Percentiles rank a stretch among this genome's conserved stretches.
These are phyloP conservation scores for Magnolia changhungtana DNA, from an alignment of 164 flowering plant species.

Conservation along the genomic window DNA sequence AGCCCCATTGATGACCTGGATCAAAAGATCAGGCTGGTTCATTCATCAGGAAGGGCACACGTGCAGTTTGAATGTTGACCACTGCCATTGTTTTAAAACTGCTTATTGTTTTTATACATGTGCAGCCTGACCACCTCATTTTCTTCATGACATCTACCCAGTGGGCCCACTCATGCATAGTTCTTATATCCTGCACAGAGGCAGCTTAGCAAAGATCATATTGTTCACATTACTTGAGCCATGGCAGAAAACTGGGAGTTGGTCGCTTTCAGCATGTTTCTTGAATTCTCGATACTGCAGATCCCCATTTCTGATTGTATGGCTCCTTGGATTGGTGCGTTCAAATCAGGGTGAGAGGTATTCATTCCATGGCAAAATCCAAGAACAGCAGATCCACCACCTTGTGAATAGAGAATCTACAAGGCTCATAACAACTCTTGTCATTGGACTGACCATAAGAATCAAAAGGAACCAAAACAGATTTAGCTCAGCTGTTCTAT, in stretches of 20 bases:
- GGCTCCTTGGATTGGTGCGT: conserved; percentile 31
- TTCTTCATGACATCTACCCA: background rate
- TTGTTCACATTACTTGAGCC: conserved; percentile 46
- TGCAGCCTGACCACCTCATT: background rate
- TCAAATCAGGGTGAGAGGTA: conserved; percentile 39
- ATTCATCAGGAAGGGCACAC: no score
- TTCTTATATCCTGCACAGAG: background rate
- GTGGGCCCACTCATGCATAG: background rate
- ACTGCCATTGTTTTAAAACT: background rate
- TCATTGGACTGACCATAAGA: background rate
- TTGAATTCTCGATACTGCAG: conserved; percentile 20
- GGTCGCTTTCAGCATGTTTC: conserved; percentile 13
- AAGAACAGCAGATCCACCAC: conserved; percentile 33
- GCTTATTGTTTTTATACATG: background rate
- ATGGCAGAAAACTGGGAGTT: conserved; percentile 41
- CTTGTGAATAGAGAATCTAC: conserved; percentile 57
- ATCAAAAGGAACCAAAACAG: background rate
- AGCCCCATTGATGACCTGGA: background rate
- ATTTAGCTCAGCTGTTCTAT: background rate
- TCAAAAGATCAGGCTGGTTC: background rate
- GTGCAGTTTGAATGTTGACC: background rate
- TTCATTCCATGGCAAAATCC: conserved; percentile 46
- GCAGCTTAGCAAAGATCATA: no score
- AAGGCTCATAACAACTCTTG: background rate
- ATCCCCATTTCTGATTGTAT: conserved; percentile 24